A percentile compares a stretch with the other conserved stretches of the same genome.
These are phyloP conservation scores for Pochonia chlamydosporia DNA, from an alignment of 2,329 filamentous ascomycete species.

Conservation along the genomic window DNA sequence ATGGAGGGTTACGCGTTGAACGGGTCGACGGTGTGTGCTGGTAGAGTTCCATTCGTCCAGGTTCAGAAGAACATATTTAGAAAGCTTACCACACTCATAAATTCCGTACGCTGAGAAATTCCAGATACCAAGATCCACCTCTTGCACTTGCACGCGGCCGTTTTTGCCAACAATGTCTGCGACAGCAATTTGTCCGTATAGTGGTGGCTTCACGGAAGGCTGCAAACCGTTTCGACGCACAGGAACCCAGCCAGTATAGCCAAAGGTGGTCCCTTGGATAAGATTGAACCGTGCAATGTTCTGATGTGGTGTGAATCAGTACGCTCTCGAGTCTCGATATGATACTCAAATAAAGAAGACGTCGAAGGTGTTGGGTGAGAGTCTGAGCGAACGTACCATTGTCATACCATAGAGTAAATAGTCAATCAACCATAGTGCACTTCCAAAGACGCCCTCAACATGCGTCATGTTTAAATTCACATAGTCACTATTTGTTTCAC, in stretches of 20 bases:
- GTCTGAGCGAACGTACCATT: background rate
- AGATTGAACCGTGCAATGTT: background rate
- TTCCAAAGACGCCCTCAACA: background rate
- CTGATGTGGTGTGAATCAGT: background rate
- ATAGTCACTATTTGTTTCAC: background rate
- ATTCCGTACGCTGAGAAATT: background rate
- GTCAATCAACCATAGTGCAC: background rate
- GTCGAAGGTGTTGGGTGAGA: too few relatives aligned
- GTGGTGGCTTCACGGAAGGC: background rate
- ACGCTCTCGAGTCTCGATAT: too few relatives aligned
- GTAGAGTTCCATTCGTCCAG: background rate
- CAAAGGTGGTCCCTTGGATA: background rate
- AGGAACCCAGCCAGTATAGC: background rate
- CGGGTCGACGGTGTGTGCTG: background rate
- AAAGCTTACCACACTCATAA: background rate
- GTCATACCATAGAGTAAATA: background rate
- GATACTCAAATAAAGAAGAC: too few relatives aligned
- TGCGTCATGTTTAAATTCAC: background rate
- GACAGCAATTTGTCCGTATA: background rate
- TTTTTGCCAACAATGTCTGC: background rate
- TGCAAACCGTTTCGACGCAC: background rate
- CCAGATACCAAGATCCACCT: background rate
- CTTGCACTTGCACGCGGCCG: background rate
- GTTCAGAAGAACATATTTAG: background rate
- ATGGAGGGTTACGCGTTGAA: background rate